Base-by-base conservation (phyloP, 202 grass and related monocot genomes). In the Dendrocalamus latiflorus region DNA sequence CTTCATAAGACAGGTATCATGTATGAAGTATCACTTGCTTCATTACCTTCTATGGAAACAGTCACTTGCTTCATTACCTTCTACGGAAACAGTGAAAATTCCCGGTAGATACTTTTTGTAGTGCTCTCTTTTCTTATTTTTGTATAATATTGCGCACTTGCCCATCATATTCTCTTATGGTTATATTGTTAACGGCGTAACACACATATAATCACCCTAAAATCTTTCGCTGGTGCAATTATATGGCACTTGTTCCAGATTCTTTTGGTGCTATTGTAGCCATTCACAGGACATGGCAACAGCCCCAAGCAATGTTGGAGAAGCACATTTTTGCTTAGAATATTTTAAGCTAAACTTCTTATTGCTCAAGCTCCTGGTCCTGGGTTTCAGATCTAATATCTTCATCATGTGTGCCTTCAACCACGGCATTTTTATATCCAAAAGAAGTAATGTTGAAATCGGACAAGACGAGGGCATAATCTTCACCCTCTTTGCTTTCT, bases 1-100 rank as follows among this genome's bases (percentile, higher is more conserved):
- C 36, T 75, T 48, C n/a, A 73, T 28, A 83, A 73, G 51, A 57
- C 51, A 54, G 60, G 17, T 41, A 79, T 43, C 16, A 38, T 88
- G 58, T 74, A 50, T 74, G 58, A 79, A 84, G 22, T 71, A n/a
- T n/a, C n/a, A n/a, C n/a, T n/a, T n/a, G n/a, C n/a, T n/a, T n/a
- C n/a, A n/a, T n/a, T n/a, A n/a, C 71, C 58, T 68, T 82, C 12
- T 68, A 50, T 10, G 9, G 67, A 59, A 74, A 73, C 43, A 41
- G 14, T 76, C 44, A 22, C 48, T n/a, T n/a, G n/a, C n/a, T n/a
- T n/a, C n/a, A n/a, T n/a, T n/a, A n/a, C n/a, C n/a, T n/a, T n/a
- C n/a, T n/a, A n/a, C n/a, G n/a, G n/a, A n/a, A n/a, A n/a, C n/a
- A n/a, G n/a, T n/a, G n/a, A 67, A 14, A 56, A 25, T 75, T 76